A percentile compares a stretch with the other conserved stretches of the same genome.
phyloP scores from a whole-genome alignment of 108 stramenopile species.

The Skeletonema menzelii region DNA sequence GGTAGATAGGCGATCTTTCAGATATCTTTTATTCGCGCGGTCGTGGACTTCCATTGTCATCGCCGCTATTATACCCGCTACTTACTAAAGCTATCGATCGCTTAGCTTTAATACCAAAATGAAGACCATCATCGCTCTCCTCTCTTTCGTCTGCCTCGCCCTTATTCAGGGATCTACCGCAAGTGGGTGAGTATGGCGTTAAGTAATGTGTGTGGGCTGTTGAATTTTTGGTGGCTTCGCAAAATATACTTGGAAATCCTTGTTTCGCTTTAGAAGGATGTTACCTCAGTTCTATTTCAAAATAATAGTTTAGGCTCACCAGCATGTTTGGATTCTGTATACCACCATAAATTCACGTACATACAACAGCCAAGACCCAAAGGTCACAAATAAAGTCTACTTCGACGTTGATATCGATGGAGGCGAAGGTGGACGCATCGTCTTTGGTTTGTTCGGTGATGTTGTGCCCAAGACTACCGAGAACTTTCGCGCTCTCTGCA shows the following conservation, averaged over 20 bases:
- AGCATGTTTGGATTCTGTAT: not conserved
- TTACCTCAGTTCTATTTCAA: too few relatives aligned
- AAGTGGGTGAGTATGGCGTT: slow-evolving; percentile 20
- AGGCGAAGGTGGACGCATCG: slow-evolving; percentile 73
- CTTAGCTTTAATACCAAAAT: slow-evolving; percentile 25
- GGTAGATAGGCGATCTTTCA: too few relatives aligned
- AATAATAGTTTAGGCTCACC: not conserved
- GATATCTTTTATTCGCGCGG: too few relatives aligned
- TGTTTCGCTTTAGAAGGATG: too few relatives aligned
- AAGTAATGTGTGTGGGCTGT: not conserved
- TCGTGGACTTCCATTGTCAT: not conserved
- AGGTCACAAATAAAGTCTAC: slow-evolving; percentile 86
- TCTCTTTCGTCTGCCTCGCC: slow-evolving; percentile 35
- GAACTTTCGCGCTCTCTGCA: slow-evolving; percentile 94
- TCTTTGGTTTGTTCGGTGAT: slow-evolving; percentile 92
- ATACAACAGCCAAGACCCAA: slow-evolving; percentile 39
- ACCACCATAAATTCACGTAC: too few relatives aligned
- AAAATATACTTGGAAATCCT: not conserved
- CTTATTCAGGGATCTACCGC: slow-evolving; percentile 30
- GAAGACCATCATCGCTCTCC: slow-evolving; percentile 44
- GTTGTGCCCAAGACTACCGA: slow-evolving; percentile 91
- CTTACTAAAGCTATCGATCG: slow-evolving; percentile 2
- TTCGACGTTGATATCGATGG: slow-evolving; percentile 80
- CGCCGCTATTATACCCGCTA: not conserved
- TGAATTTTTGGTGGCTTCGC: too few relatives aligned